Conservation (phyloP, 169 alveolate genomes). For the Plasmodium malariae region DNA sequence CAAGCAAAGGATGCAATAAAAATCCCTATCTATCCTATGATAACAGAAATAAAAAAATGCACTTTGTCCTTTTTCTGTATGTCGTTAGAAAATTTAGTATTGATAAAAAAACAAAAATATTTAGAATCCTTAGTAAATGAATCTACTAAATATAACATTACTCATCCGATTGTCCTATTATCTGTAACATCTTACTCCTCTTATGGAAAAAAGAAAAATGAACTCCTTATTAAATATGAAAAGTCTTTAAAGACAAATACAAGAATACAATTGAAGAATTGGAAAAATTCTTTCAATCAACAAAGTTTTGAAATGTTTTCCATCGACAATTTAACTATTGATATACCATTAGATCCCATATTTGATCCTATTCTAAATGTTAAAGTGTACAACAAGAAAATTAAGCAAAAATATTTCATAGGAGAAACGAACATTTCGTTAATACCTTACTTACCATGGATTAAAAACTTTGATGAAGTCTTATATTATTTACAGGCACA, state of each 20-base stretch:
- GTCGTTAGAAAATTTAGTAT: conserved; percentile 84
- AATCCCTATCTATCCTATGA: conserved; percentile 90
- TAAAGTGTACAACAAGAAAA: conserved; percentile 83
- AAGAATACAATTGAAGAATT: conserved; percentile 81
- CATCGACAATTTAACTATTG: conserved; percentile 83
- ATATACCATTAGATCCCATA: conserved; percentile 90
- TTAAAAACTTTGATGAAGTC: conserved; percentile 82
- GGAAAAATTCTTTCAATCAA: conserved; percentile 85
- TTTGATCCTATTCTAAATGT: conserved; percentile 90
- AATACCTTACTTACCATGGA: conserved; percentile 88
- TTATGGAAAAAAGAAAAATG: conserved; percentile 74
- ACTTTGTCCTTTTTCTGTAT: conserved; percentile 82
- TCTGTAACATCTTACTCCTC: conserved; percentile 76
- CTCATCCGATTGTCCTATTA: conserved; percentile 56
- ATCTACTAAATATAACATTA: neutral
- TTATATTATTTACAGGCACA: conserved; percentile 83
- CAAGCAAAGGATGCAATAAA: conserved; percentile 85
- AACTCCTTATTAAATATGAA: conserved; percentile 78
- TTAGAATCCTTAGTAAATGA: neutral
- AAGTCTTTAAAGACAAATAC: conserved; percentile 73
- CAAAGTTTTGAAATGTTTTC: conserved; percentile 90
- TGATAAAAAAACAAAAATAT: conserved; percentile 74
- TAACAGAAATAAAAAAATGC: conserved; percentile 87
- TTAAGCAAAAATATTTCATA: conserved; percentile 83
- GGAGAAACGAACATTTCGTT: conserved; percentile 86